Evolutionary conservation across 192 early-diverging fungal species (phyloP).

Genomic region (Blastocladiella britannica): DNA sequence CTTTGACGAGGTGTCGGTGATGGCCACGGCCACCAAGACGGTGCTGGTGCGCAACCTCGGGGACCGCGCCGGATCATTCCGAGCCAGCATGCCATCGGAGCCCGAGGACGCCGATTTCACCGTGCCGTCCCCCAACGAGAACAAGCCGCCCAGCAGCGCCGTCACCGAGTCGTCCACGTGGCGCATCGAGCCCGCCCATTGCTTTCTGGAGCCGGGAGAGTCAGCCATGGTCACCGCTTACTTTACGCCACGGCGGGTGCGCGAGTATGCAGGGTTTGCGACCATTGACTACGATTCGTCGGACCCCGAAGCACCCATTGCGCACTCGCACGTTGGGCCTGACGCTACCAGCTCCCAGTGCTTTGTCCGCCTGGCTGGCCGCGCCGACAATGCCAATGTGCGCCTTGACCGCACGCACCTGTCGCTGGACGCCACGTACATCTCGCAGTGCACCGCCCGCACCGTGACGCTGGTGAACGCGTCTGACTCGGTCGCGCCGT

Average conservation of each 20-base stretch:
- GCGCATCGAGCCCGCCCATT: no score
- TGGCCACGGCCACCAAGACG: constrained; percentile 14
- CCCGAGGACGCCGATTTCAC: constrained; percentile 22
- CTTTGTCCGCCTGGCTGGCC: constrained; percentile 13
- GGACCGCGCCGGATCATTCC: no score
- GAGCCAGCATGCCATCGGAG: no score
- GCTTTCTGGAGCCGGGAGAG: no score
- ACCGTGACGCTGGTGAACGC: constrained; percentile 22
- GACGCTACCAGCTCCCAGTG: neutral
- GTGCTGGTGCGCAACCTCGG: constrained; percentile 37
- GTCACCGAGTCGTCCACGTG: no score
- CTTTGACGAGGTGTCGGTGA: constrained; percentile 24
- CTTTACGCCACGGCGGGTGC: no score
- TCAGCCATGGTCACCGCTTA: no score
- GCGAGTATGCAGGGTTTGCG: no score
- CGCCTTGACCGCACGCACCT: constrained; percentile 24
- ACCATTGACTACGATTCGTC: no score
- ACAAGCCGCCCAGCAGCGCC: no score
- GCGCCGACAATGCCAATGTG: constrained; percentile 27
- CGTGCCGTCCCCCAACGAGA: constrained; percentile 7
- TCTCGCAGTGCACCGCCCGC: constrained; percentile 20
- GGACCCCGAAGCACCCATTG: no score
- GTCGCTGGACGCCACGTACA: constrained; percentile 28
- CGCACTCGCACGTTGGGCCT: no score
- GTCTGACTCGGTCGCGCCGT: constrained; percentile 26